A percentile compares a stretch with the other conserved stretches of the same genome.
Conservation (phyloP, 2,329 filamentous ascomycete species). For the Calonectria naviculata region DNA sequence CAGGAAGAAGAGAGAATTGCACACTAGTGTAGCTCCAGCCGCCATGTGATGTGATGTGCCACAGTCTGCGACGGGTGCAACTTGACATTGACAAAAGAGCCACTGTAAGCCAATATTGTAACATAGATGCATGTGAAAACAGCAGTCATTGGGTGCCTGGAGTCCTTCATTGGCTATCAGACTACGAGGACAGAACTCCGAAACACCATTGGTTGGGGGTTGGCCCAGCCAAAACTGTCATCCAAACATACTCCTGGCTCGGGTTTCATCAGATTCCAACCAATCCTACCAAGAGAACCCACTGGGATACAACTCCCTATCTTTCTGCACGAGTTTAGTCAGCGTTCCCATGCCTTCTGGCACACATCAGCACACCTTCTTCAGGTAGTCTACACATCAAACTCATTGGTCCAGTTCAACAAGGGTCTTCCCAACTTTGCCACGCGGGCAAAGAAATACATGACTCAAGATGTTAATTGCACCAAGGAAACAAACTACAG, state of each 20-base stretch:
- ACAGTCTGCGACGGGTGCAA: background rate
- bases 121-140: background rate
- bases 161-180: background rate
- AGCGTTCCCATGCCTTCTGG: background rate
- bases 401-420: background rate
- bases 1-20: background rate
- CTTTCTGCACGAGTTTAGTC: background rate
- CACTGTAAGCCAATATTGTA: too few relatives aligned
- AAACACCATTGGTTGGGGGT: background rate
- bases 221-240: background rate
- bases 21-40: background rate
- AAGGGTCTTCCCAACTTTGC: background rate
- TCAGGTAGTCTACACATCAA: background rate
- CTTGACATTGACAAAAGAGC: background rate
- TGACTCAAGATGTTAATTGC: too few relatives aligned
- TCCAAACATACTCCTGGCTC: too few relatives aligned
- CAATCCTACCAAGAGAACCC: background rate
- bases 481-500: too few relatives aligned
- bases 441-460: too few relatives aligned
- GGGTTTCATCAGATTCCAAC: background rate
- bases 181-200: background rate
- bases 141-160: too few relatives aligned
- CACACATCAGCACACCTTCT: background rate
- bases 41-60: background rate
- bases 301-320: background rate